Evolutionary conservation across 2,329 filamentous ascomycete genomes (phyloP), one percentile per base, ranked within the genome.

Genomic region (Achaetomium macrosporum): DNA sequence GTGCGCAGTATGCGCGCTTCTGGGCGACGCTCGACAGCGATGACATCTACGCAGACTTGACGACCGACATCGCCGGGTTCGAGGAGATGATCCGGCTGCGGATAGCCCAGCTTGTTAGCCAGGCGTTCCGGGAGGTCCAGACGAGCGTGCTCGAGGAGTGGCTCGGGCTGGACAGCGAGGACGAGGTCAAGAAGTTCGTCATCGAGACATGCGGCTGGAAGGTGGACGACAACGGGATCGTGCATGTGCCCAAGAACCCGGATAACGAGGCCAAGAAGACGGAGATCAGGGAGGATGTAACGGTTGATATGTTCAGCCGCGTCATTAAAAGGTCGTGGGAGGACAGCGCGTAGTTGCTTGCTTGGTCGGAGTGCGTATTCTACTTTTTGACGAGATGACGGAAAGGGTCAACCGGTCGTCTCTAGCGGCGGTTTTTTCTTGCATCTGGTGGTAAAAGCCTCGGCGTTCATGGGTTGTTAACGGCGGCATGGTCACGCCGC

Each of bases 221-320:
- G 64, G 78, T 96, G 40, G 86, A 89, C 56, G 74, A 77, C 30
- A 82, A 76, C 50, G 76, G 78, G 12, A 12, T 74, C 41, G 84
- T 96, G 58, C 82, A 82, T 69, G 82, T 99, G 52, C 93, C 93
- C 51, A 77, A 85, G 66, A 99, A 99, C 76, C 88, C 93, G 67
- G 93, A 99, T 74, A 96, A 96, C 70, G 92, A 97, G 81, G 93
- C 90, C 42, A 90, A 95, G 78, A 93, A 93, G 71, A 87, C 90
- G 39, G 88, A 96, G 70, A 95, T 96, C 66, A 83, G 91, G 64
- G 93, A 99, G 78, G 91, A 93, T 61, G 93, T 99, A 66, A 90
- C 87, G 72, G 85, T 95, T 55, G 88, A 93, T 62, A 90, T 90
- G 76, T 91, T 91, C 71, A 76, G 82, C 48, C 79, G 89, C 62